Conservation (phyloP, 257 asterid genomes). For the Eustoma russellianum region DNA sequence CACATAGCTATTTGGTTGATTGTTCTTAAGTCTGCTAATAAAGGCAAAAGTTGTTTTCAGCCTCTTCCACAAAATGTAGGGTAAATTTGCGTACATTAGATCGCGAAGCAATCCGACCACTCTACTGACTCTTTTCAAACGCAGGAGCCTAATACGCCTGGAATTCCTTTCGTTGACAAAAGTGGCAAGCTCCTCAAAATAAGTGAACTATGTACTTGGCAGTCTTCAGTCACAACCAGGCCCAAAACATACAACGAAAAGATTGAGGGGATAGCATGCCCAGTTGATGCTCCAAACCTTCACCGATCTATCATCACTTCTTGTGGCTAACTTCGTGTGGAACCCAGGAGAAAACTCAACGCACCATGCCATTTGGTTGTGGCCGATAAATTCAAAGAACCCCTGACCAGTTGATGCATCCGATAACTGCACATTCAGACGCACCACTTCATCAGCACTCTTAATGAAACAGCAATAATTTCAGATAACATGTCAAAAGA, state of each 20-base stretch:
- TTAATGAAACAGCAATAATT: slow-evolving; percentile 1
- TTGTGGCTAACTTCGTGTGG: slow-evolving; percentile 79
- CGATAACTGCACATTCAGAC: slow-evolving; percentile 64
- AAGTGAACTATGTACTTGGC: no score
- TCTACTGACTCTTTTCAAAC: no score
- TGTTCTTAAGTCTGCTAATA: no score
- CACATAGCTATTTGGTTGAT: no score
- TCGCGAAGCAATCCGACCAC: no score
- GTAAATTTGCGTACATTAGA: no score
- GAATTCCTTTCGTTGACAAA: no score
- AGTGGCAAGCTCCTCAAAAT: no score
- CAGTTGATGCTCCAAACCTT: slow-evolving; percentile 87
- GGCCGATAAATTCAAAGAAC: slow-evolving; percentile 52
- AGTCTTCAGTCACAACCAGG: background rate
- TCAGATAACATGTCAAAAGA: background rate
- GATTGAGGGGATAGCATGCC: slow-evolving; percentile 33
- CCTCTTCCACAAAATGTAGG: no score
- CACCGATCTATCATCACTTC: slow-evolving; percentile 87
- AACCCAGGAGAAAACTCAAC: slow-evolving; percentile 78
- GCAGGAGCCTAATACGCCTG: no score
- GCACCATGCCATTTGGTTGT: slow-evolving; percentile 88
- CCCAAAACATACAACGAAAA: slow-evolving; percentile 3
- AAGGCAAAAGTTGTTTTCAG: no score
- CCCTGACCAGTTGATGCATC: slow-evolving; percentile 82
- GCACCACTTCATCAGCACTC: slow-evolving; percentile 9